phyloP scores from a whole-genome alignment of 352 stramenopile genomes.

The Thraustotheca clavata region DNA sequence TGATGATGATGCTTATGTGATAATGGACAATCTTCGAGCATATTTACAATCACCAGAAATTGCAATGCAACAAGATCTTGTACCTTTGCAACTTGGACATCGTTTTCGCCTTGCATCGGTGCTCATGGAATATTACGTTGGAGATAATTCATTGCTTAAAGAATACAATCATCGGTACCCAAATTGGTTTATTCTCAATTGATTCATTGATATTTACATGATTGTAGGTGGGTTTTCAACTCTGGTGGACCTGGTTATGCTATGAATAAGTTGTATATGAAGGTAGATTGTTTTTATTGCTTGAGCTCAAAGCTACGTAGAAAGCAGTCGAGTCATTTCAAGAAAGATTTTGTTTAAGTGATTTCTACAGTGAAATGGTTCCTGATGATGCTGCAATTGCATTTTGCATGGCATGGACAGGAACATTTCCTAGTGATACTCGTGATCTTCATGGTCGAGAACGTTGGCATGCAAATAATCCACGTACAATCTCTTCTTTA shows the following conservation, averaged over 20 bases:
- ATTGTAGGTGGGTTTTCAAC: conserved; percentile 62
- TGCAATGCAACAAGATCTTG: conserved; percentile 19
- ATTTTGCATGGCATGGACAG: conserved; percentile 82
- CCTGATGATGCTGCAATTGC: conserved; percentile 72
- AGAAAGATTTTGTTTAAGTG: conserved; percentile 51
- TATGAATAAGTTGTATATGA: conserved; percentile 70
- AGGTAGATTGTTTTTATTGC: no score
- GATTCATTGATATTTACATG: background rate
- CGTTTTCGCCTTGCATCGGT: conserved; percentile 66
- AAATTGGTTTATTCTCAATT: background rate
- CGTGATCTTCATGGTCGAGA: conserved; percentile 56
- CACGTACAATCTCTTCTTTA: conserved; percentile 10
- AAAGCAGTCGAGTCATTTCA: conserved; percentile 34
- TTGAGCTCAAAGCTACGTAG: background rate
- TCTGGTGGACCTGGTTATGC: conserved; percentile 63
- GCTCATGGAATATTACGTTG: conserved; percentile 70
- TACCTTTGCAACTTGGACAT: conserved; percentile 29
- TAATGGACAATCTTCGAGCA: conserved; percentile 20
- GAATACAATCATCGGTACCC: conserved; percentile 48
- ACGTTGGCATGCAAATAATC: conserved; percentile 66
- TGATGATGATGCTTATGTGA: conserved; percentile 23
- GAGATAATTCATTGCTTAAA: conserved; percentile 45
- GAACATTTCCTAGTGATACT: conserved; percentile 63
- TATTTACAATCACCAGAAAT: conserved; percentile 21
- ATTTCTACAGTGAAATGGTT: conserved; percentile 58